Evolutionary conservation across 2,329 filamentous ascomycete species (phyloP).

Genomic region (Lithohypha guttulata): DNA sequence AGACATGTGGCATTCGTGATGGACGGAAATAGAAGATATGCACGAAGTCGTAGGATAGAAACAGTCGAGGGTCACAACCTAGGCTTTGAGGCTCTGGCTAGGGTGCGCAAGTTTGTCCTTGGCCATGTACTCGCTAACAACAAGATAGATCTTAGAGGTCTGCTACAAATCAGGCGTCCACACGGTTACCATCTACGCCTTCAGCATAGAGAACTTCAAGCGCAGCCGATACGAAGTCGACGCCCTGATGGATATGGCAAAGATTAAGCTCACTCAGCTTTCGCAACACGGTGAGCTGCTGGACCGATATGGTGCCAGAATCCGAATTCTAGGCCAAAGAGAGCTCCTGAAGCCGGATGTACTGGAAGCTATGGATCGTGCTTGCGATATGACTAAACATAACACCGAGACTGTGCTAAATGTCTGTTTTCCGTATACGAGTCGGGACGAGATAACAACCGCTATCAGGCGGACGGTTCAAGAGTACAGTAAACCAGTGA

Average conservation of each 20-base stretch:
- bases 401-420: slow-evolving; percentile 77
- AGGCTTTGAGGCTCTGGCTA: slow-evolving; percentile 87
- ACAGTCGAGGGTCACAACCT: slow-evolving; percentile 92
- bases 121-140: slow-evolving; percentile 8
- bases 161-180: slow-evolving; percentile 97
- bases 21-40: slow-evolving; percentile 95
- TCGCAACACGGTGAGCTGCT: slow-evolving; percentile 87
- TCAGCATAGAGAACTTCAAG: slow-evolving; percentile 99
- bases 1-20: slow-evolving; percentile 98
- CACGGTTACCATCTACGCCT: slow-evolving; percentile 94
- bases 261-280: slow-evolving; percentile 84
- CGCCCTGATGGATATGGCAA: slow-evolving; percentile 93
- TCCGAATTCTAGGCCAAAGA: slow-evolving; percentile 75
- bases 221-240: slow-evolving; percentile 93
- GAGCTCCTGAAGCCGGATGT: slow-evolving; percentile 80
- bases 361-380: slow-evolving; percentile 73
- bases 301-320: slow-evolving; percentile 79
- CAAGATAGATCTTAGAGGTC: slow-evolving; percentile 70
- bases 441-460: slow-evolving; percentile 85
- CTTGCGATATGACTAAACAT: slow-evolving; percentile 73
- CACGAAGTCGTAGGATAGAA: slow-evolving; percentile 81
- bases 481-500: slow-evolving; percentile 67
- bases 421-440: slow-evolving; percentile 96
- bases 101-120: slow-evolving; percentile 42
- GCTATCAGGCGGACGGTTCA: slow-evolving; percentile 79